Percentiles rank a stretch among this genome's conserved stretches.
Evolutionary conservation across 495 filamentous ascomycete genomes (phyloP).

Genomic region (Penicillium cinerascens): DNA sequence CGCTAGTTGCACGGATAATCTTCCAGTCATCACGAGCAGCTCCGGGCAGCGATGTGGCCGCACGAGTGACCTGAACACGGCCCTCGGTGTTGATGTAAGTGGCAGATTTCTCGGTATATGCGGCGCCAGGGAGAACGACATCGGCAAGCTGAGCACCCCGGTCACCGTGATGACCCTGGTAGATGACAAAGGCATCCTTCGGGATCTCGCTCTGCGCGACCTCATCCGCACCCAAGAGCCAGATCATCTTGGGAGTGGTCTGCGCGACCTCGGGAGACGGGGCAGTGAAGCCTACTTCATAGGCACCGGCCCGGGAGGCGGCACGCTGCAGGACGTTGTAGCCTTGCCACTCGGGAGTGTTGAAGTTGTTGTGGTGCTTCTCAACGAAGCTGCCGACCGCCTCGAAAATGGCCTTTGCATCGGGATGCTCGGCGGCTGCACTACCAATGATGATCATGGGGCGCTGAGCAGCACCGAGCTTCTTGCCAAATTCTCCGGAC

Average conservation of each 20-base stretch:
- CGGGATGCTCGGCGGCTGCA: slow-evolving; percentile 80
- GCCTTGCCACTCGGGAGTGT: slow-evolving; percentile 89
- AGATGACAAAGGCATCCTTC: slow-evolving; percentile 91
- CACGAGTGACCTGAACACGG: slow-evolving; percentile 85
- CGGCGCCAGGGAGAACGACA: slow-evolving; percentile 87
- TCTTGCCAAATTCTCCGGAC: slow-evolving; percentile 84
- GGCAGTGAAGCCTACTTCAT: slow-evolving; percentile 88
- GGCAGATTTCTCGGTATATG: slow-evolving; percentile 95
- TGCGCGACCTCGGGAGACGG: slow-evolving; percentile 74
- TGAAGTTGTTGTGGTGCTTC: slow-evolving; percentile 84
- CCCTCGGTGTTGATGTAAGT: slow-evolving; percentile 98
- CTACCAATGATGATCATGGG: slow-evolving; percentile 97
- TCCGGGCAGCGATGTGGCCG: slow-evolving; percentile 79
- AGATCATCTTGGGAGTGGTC: slow-evolving; percentile 88
- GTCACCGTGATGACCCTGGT: slow-evolving; percentile 98
- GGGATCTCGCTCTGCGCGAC: slow-evolving; percentile 75
- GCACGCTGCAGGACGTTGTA: slow-evolving; percentile 94
- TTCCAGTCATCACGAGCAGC: slow-evolving; percentile 97
- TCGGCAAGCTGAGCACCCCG: slow-evolving; percentile 88
- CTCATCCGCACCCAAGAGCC: slow-evolving; percentile 96
- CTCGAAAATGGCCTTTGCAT: slow-evolving; percentile 91
- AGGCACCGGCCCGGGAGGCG: slow-evolving; percentile 87
- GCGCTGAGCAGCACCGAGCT: slow-evolving; percentile 77
- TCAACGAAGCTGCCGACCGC: slow-evolving; percentile 83
- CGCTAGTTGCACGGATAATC: slow-evolving; percentile 86